Conservation (phyloP, 306 rosid genomes). For the Castanea sativa region DNA sequence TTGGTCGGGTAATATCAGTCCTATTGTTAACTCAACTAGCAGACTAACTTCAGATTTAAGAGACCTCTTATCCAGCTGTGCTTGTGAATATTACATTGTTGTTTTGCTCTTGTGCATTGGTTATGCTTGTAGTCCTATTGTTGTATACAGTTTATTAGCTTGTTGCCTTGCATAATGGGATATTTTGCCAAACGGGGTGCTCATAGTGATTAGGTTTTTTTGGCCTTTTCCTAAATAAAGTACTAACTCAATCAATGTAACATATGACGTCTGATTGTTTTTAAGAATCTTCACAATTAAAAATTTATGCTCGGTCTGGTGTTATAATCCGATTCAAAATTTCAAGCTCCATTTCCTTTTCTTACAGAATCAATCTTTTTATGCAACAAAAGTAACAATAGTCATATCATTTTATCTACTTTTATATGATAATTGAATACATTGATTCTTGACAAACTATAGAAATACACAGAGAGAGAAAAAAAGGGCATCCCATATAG, state of each 20-base stretch:
- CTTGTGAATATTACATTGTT: background rate
- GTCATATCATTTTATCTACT: background rate
- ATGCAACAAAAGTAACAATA: background rate
- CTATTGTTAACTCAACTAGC: background rate
- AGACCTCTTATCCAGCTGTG: background rate
- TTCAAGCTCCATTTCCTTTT: background rate
- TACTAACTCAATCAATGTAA: no score
- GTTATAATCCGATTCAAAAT: background rate
- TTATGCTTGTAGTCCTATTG: no score
- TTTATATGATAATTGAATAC: background rate
- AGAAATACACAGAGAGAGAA: background rate
- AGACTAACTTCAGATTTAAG: background rate
- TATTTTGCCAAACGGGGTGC: no score
- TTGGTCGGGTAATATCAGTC: background rate
- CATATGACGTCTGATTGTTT: no score
- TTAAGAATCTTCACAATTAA: no score
- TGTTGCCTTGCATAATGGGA: no score
- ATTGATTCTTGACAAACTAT: background rate
- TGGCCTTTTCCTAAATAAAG: no score
- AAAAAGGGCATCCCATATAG: background rate
- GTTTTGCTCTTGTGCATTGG: no score
- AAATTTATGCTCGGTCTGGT: no score
- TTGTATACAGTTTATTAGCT: background rate
- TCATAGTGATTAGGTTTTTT: no score
- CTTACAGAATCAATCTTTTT: background rate